Evolutionary conservation across 805 yeast species (phyloP).

Genomic region (Saccharomycopsis fibuligera): DNA sequence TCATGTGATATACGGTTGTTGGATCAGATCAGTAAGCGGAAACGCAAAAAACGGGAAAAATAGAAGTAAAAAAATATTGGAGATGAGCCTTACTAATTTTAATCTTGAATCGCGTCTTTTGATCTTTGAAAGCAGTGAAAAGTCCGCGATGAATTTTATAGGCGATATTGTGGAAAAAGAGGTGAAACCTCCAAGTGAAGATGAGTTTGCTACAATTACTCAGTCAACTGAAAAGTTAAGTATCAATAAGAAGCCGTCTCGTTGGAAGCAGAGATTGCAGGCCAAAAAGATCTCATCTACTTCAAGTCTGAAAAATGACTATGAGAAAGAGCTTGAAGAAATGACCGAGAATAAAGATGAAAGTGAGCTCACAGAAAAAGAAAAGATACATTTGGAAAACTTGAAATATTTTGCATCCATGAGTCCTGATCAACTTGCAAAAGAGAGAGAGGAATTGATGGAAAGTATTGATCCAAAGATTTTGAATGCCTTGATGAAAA

Average conservation of each 20-base stretch:
- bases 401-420: conserved; percentile 51
- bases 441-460: conserved; percentile 61
- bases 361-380: conserved; percentile 49
- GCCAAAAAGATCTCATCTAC: conserved; percentile 30
- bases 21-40: no score
- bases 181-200: conserved; percentile 27
- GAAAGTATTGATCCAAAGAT: conserved; percentile 64
- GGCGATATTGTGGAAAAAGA: conserved; percentile 71
- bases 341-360: conserved; percentile 14
- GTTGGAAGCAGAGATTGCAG: conserved; percentile 42
- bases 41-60: no score
- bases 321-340: conserved; percentile 5
- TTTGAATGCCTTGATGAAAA: conserved; percentile 52
- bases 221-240: conserved; percentile 2
- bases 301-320: conserved; percentile 19
- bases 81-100: no score
- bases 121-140: no score
- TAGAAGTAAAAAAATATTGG: no score
- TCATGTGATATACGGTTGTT: no score
- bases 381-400: conserved; percentile 73
- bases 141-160: conserved; percentile 65
- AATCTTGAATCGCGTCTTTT: no score
- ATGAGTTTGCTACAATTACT: neutral
- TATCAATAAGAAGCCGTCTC: conserved; percentile 35
- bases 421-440: conserved; percentile 57